These are phyloP conservation scores for Penicillium bovifimosum DNA, from an alignment of 495 filamentous ascomycete genomes.

Conservation along the genomic window DNA sequence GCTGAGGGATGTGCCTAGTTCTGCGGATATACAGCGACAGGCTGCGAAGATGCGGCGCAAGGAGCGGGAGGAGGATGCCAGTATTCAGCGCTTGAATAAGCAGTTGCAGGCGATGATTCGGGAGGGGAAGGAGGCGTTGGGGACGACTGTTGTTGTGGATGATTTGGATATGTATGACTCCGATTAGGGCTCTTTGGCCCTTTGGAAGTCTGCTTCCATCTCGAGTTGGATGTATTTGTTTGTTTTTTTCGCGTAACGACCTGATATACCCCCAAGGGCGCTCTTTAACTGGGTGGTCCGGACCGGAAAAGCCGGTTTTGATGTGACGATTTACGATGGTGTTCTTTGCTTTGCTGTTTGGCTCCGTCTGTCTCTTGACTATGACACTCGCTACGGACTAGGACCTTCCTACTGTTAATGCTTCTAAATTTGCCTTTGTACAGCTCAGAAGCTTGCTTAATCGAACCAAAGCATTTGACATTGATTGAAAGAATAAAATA, in stretches of 20 bases:
- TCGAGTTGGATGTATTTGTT: slow-evolving; percentile 1
- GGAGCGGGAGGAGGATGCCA: slow-evolving; percentile 73
- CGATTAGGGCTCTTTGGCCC: slow-evolving; percentile 23
- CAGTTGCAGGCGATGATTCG: slow-evolving; percentile 78
- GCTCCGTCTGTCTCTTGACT: neutral
- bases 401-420: neutral
- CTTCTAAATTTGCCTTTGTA: neutral
- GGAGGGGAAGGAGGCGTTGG: slow-evolving; percentile 81
- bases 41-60: slow-evolving; percentile 60
- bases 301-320: slow-evolving; percentile 3
- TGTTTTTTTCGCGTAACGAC: slow-evolving; percentile 11
- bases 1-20: slow-evolving; percentile 41
- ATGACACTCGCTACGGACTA: neutral
- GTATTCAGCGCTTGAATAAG: slow-evolving; percentile 70
- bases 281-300: slow-evolving; percentile 6
- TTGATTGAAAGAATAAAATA: slow-evolving; percentile 6
- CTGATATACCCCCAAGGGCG: slow-evolving; percentile 28
- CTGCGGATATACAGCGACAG: slow-evolving; percentile 60
- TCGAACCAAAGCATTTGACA: slow-evolving; percentile 1
- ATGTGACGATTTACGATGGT: slow-evolving; percentile 18
- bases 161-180: slow-evolving; percentile 38
- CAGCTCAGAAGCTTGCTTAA: neutral
- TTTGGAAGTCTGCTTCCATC: neutral
- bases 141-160: slow-evolving; percentile 70
- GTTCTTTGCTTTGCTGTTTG: slow-evolving; percentile 5